A percentile compares a stretch with the other conserved stretches of the same genome.
phyloP scores from a whole-genome alignment of 1,284 basidiomycete genomes.

The Leccinum pachyderme region DNA sequence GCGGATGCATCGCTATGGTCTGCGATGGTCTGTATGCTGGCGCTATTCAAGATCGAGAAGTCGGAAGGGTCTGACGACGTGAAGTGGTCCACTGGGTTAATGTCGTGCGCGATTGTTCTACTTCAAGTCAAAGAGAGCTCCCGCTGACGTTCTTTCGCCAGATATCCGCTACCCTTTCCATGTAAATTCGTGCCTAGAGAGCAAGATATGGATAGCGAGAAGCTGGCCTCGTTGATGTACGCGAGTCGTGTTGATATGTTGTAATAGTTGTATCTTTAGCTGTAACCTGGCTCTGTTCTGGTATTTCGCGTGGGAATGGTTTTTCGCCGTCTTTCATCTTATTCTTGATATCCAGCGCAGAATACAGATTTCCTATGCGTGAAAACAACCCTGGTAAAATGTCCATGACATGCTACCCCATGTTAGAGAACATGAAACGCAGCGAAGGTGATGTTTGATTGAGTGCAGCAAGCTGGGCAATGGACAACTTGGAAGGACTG shows the following conservation, averaged over 20 bases:
- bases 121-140: too few relatives aligned
- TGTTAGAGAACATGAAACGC: constrained; percentile 17
- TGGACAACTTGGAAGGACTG: constrained; percentile 32
- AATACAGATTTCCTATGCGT: constrained; percentile 21
- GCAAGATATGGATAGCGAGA: too few relatives aligned
- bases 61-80: background rate
- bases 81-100: background rate
- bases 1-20: background rate
- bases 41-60: background rate
- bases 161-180: too few relatives aligned
- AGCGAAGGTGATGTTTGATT: constrained; percentile 30
- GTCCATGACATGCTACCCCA: constrained; percentile 1
- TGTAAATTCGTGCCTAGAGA: too few relatives aligned
- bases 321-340: constrained; percentile 24
- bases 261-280: too few relatives aligned
- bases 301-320: constrained; percentile 12
- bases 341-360: constrained; percentile 15
- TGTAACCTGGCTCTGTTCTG: too few relatives aligned
- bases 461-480: constrained; percentile 37
- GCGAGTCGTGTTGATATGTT: too few relatives aligned
- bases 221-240: too few relatives aligned
- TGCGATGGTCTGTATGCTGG: background rate
- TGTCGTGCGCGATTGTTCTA: background rate
- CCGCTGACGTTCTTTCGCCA: too few relatives aligned
- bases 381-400: constrained; percentile 14